A percentile compares a stretch with the other conserved stretches of the same genome.
phyloP scores from a whole-genome alignment of 495 filamentous ascomycete species.

The Xylaria nigripes region DNA sequence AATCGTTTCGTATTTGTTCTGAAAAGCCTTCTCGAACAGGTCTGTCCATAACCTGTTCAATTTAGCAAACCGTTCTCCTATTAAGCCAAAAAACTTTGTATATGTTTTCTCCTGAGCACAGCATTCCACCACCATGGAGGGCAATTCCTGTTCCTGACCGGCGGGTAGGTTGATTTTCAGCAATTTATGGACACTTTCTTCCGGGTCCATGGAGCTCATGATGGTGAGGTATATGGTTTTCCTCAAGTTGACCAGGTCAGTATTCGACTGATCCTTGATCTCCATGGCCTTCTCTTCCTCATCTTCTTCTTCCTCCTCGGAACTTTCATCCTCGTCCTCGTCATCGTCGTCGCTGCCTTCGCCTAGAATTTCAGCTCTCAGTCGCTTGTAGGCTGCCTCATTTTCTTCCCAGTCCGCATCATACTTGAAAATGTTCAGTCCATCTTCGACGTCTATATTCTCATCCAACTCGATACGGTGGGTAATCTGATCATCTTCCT shows the following conservation, averaged over 20 bases:
- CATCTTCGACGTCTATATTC: slow-evolving; percentile 73
- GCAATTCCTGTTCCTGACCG: slow-evolving; percentile 84
- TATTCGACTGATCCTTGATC: slow-evolving; percentile 96
- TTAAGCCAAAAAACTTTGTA: slow-evolving; percentile 90
- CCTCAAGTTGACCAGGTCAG: slow-evolving; percentile 86
- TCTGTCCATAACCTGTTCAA: slow-evolving; percentile 92
- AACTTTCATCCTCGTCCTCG: slow-evolving; percentile 65
- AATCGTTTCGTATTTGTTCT: slow-evolving; percentile 93
- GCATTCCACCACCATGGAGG: slow-evolving; percentile 94
- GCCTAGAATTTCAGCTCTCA: slow-evolving; percentile 90
- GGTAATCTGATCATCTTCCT: slow-evolving; percentile 96
- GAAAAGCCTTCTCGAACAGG: slow-evolving; percentile 79
- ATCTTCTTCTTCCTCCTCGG: slow-evolving; percentile 72
- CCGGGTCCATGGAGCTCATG: slow-evolving; percentile 88
- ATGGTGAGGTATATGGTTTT: slow-evolving; percentile 95
- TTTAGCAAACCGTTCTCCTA: slow-evolving; percentile 90
- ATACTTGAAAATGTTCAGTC: slow-evolving; percentile 89
- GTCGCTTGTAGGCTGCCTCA: slow-evolving; percentile 78
- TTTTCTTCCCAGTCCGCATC: slow-evolving; percentile 85
- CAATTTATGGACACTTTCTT: slow-evolving; percentile 92
- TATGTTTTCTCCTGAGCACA: slow-evolving; percentile 94
- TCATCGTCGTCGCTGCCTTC: slow-evolving; percentile 73
- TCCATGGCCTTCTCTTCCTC: slow-evolving; percentile 65
- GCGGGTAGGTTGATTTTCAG: slow-evolving; percentile 83
- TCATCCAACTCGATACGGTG: slow-evolving; percentile 73